These are phyloP conservation scores for Jaapia argillacea DNA, from an alignment of 768 basidiomycete species.

Conservation along the genomic window DNA sequence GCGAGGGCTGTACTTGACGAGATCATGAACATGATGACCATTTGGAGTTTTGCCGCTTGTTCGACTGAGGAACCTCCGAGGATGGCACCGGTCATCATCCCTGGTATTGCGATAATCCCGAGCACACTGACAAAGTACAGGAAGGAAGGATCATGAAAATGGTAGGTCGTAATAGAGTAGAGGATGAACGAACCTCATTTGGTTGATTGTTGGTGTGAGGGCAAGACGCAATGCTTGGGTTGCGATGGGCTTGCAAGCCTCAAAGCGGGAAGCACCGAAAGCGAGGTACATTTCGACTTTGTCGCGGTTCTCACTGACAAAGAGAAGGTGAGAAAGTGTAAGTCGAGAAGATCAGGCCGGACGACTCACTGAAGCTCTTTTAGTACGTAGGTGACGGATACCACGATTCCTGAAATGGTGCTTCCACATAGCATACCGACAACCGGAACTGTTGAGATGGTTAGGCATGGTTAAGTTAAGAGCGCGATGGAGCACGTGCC, in stretches of 20 bases:
- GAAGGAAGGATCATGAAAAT: not conserved
- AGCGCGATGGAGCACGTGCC: conserved; percentile 42
- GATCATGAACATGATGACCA: conserved; percentile 95
- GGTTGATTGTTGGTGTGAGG: conserved; percentile 73
- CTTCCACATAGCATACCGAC: conserved; percentile 82
- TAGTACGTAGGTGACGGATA: conserved; percentile 60
- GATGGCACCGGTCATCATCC: conserved; percentile 91
- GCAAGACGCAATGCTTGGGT: conserved; percentile 73
- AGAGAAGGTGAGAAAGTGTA: not conserved
- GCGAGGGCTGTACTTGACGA: conserved; percentile 67
- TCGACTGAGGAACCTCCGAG: conserved; percentile 78
- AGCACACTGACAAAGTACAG: conserved; percentile 48
- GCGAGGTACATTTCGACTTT: conserved; percentile 82
- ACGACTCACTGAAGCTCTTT: conserved; percentile 60
- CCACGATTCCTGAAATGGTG: conserved; percentile 67
- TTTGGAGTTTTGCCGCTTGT: conserved; percentile 79
- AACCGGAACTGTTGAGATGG: conserved; percentile 77
- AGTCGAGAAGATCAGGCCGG: not conserved
- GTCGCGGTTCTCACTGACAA: conserved; percentile 64
- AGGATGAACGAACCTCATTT: conserved; percentile 54
- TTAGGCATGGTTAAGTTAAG: no score
- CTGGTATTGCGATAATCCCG: conserved; percentile 72
- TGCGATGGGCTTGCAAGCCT: conserved; percentile 75
- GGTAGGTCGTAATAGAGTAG: not conserved
- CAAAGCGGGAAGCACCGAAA: conserved; percentile 75